Conservation (phyloP, 768 basidiomycete genomes). For the Rhizopogon vinicolor region DNA sequence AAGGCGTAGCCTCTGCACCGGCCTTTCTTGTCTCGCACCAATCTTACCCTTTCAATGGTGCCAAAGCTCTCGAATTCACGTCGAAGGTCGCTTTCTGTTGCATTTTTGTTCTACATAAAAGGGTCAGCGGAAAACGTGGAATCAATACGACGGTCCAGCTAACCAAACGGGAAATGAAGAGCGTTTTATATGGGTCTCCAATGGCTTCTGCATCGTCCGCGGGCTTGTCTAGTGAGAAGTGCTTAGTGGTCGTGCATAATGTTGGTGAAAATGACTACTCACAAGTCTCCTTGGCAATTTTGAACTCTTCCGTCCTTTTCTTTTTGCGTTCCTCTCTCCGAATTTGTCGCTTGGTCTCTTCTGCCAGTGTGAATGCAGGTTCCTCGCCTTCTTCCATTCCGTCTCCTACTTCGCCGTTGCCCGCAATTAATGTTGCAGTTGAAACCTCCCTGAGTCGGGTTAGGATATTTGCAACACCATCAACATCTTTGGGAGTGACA, state of each 20-base stretch:
- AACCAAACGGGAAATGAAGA: constrained; percentile 93
- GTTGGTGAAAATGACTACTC: constrained; percentile 25
- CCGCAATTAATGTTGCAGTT: constrained; percentile 62
- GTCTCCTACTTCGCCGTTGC: constrained; percentile 40
- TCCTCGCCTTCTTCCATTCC: constrained; percentile 85
- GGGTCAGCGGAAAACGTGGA: constrained; percentile 10
- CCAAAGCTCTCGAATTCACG: constrained; percentile 96
- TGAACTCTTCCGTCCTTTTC: constrained; percentile 70
- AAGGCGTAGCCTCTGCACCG: constrained; percentile 93
- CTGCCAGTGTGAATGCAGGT: constrained; percentile 73
- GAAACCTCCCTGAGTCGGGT: constrained; percentile 71
- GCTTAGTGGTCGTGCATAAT: constrained; percentile 2
- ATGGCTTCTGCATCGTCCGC: constrained; percentile 85
- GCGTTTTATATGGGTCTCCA: constrained; percentile 97
- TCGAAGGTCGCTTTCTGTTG: constrained; percentile 87
- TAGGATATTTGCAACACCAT: constrained; percentile 75
- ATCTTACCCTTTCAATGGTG: constrained; percentile 88
- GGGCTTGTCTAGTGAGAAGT: constrained; percentile 69
- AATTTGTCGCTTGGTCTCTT: constrained; percentile 78
- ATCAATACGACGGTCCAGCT: constrained; percentile 9
- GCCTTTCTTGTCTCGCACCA: constrained; percentile 87
- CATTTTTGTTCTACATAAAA: constrained; percentile 72
- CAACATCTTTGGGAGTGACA: constrained; percentile 61
- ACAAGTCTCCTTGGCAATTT: constrained; percentile 84
- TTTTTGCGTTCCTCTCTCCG: constrained; percentile 76